phyloP scores from a whole-genome alignment of 495 filamentous ascomycete species.

The Hypoxylon fragiforme region DNA sequence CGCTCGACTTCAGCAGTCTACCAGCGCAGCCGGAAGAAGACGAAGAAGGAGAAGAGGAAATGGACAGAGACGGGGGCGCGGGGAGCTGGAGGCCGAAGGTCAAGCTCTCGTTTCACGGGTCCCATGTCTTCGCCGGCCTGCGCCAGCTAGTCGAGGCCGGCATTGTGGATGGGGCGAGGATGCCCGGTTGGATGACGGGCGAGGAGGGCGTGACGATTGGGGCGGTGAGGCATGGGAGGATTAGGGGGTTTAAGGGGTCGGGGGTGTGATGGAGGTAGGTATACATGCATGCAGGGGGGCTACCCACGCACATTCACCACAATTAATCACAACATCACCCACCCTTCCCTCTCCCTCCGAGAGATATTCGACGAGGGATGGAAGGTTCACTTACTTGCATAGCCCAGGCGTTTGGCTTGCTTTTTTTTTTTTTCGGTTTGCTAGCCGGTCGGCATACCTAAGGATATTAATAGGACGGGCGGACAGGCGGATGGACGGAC shows the following conservation, averaged over 20 bases:
- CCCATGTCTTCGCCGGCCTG: constrained; percentile 81
- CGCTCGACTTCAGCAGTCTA: constrained; percentile 32
- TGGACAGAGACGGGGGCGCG: constrained; percentile 30
- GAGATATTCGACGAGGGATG: no score
- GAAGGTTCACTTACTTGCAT: no score
- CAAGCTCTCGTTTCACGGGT: constrained; percentile 68
- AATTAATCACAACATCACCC: no score
- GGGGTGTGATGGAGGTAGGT: constrained; percentile 43
- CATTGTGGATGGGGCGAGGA: constrained; percentile 69
- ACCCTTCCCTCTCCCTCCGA: no score
- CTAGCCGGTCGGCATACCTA: no score
- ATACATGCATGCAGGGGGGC: no score
- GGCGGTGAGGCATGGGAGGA: constrained; percentile 64
- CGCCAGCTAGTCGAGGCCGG: constrained; percentile 74
- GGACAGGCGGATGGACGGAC: no score
- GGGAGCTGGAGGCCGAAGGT: constrained; percentile 60
- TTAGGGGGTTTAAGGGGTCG: constrained; percentile 53
- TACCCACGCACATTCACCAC: no score
- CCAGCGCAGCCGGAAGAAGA: constrained; percentile 29
- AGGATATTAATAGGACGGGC: no score
- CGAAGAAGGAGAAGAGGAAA: constrained; percentile 11
- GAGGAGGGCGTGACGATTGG: constrained; percentile 79
- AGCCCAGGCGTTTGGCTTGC: neutral
- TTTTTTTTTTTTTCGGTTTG: neutral
- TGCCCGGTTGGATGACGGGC: constrained; percentile 92